These are phyloP conservation scores for Backusella mclennaniae DNA, from an alignment of 192 early-diverging fungal species.

Conservation along the genomic window DNA sequence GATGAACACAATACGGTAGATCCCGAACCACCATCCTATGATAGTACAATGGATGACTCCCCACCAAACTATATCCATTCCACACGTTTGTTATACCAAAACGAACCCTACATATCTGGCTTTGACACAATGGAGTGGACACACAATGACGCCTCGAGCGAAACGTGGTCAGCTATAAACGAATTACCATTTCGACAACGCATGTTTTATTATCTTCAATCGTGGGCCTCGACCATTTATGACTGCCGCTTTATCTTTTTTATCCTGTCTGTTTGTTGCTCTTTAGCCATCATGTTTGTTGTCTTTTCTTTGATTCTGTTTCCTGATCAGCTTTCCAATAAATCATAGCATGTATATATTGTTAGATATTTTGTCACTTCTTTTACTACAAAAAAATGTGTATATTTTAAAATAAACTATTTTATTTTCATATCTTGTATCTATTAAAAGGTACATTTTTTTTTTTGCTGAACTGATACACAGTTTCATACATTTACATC, in stretches of 20 bases:
- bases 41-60: not conserved
- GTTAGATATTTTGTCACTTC: not conserved
- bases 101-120: not conserved
- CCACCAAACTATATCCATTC: not conserved
- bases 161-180: not conserved
- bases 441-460: not conserved
- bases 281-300: not conserved
- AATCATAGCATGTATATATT: not conserved
- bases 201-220: not conserved
- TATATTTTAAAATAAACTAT: conserved; percentile 1
- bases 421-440: not conserved
- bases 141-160: not conserved
- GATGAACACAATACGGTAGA: not conserved
- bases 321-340: not conserved
- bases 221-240: not conserved
- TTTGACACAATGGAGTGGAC: not conserved
- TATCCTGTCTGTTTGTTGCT: not conserved
- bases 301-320: not conserved
- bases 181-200: not conserved
- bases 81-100: not conserved
- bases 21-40: not conserved
- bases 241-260: not conserved
- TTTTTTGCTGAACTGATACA: not conserved
- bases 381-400: not conserved
- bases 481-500: not conserved